Conservation (phyloP, 2,329 filamentous ascomycete species). For the Acrocalymma vagum region DNA sequence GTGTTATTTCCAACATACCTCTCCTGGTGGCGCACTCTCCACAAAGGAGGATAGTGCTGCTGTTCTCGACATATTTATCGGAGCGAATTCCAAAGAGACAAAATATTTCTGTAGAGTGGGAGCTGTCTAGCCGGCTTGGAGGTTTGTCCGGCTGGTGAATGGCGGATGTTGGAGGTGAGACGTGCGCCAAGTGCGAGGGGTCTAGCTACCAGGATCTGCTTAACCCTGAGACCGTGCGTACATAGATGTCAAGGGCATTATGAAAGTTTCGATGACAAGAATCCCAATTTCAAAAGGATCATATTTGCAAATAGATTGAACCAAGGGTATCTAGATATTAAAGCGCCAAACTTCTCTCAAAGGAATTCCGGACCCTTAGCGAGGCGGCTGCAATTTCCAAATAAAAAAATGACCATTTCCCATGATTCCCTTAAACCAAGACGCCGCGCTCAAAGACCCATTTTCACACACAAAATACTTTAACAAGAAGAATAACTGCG, state of each 20-base stretch:
- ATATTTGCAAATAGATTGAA: too few species aligned
- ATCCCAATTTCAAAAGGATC: too few species aligned
- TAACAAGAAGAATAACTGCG: conserved; percentile 5
- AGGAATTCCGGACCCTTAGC: too few species aligned
- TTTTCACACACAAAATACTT: conserved; percentile 4
- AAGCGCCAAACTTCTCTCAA: too few species aligned
- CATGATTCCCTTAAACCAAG: conserved; percentile 15
- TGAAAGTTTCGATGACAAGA: too few species aligned
- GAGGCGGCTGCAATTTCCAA: too few species aligned
- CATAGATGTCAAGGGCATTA: too few species aligned
- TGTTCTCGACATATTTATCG: conserved; percentile 46
- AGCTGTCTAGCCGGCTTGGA: not conserved
- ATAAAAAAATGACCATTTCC: too few species aligned
- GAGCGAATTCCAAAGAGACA: too few species aligned
- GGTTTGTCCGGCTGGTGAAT: conserved; percentile 2
- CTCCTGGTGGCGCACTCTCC: conserved; percentile 92
- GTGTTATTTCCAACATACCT: conserved; percentile 67
- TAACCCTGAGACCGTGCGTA: too few species aligned
- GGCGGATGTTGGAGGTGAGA: conserved; percentile 15
- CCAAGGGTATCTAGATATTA: too few species aligned
- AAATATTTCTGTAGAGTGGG: too few species aligned
- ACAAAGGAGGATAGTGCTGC: conserved; percentile 76
- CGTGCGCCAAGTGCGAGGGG: conserved; percentile 15
- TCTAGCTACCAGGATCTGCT: conserved; percentile 8
- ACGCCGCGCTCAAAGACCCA: conserved; percentile 38